Percentiles rank a stretch among this genome's conserved stretches.
phyloP scores from a whole-genome alignment of 768 basidiomycete genomes.

The Polyporus arcularius region DNA sequence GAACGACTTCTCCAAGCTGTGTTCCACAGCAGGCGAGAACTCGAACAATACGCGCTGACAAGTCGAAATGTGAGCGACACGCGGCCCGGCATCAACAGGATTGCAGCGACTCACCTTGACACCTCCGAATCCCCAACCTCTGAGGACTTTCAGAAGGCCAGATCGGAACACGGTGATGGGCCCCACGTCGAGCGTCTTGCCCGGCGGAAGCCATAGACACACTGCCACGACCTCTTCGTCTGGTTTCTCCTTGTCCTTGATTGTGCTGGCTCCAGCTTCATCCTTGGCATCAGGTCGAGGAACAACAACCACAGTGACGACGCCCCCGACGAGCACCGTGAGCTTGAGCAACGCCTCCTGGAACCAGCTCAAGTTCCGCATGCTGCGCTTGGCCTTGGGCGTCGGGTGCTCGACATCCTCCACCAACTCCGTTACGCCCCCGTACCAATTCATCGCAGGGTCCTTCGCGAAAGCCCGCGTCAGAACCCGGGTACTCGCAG shows the following conservation, averaged over 20 bases:
- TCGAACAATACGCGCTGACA: slow-evolving; percentile 3
- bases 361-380: slow-evolving; percentile 19
- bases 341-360: slow-evolving; percentile 13
- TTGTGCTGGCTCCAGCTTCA: not conserved
- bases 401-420: not conserved
- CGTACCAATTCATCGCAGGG: slow-evolving; percentile 26
- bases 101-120: slow-evolving; percentile 12
- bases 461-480: slow-evolving; percentile 23
- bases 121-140: slow-evolving; percentile 18
- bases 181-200: slow-evolving; percentile 12
- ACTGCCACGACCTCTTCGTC: slow-evolving; percentile 22
- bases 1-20: slow-evolving; percentile 9
- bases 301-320: slow-evolving; percentile 15
- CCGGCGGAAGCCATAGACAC: slow-evolving; percentile 23
- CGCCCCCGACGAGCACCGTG: slow-evolving; percentile 13
- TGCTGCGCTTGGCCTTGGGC: not conserved
- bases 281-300: not conserved
- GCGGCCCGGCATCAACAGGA: not conserved
- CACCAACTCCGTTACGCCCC: slow-evolving; percentile 5
- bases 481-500: slow-evolving; percentile 10
- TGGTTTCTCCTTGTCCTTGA: not conserved
- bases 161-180: slow-evolving; percentile 12
- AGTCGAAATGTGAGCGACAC: not conserved
- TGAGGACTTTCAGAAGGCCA: slow-evolving; percentile 11
- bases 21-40: slow-evolving; percentile 16